These are phyloP conservation scores for Phytophthora syringae DNA, from an alignment of 352 stramenopile genomes.

Conservation along the genomic window DNA sequence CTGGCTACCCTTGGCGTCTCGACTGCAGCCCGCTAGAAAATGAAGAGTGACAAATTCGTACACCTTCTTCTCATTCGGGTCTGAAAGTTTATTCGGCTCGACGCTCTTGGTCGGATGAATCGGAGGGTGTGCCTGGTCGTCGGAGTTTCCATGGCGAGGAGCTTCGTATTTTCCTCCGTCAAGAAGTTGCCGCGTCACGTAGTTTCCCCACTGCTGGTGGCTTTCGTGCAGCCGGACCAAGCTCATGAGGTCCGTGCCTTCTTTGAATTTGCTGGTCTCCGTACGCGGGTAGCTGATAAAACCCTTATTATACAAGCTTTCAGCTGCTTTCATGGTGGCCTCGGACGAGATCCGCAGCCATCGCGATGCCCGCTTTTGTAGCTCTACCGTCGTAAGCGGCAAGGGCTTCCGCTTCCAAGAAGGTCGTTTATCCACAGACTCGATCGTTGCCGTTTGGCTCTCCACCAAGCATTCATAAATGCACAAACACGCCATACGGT, in stretches of 20 bases:
- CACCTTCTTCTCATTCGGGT: slow-evolving; percentile 93
- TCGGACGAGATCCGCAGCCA: slow-evolving; percentile 97
- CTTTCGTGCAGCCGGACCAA: slow-evolving; percentile 80
- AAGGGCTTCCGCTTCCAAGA: slow-evolving; percentile 96
- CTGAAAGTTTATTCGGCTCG: slow-evolving; percentile 60
- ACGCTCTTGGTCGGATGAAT: slow-evolving; percentile 99
- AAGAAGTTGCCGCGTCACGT: slow-evolving; percentile 72
- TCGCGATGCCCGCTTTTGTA: slow-evolving; percentile 97
- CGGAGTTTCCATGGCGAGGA: slow-evolving; percentile 91
- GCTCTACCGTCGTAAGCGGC: slow-evolving; percentile 98
- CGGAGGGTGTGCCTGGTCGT: slow-evolving; percentile 98
- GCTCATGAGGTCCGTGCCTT: slow-evolving; percentile 88
- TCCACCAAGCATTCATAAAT: slow-evolving; percentile 92
- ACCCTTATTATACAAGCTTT: slow-evolving; percentile 98
- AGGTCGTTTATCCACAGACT: slow-evolving; percentile 71
- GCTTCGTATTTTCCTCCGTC: slow-evolving; percentile 69
- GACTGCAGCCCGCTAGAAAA: slow-evolving; percentile 98
- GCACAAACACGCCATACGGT: slow-evolving; percentile 92
- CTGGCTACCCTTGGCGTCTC: slow-evolving; percentile 92
- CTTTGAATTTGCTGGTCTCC: slow-evolving; percentile 99
- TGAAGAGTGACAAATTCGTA: slow-evolving; percentile 98
- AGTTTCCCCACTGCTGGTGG: slow-evolving; percentile 79
- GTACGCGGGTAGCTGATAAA: slow-evolving; percentile 99
- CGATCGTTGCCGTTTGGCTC: slow-evolving; percentile 65
- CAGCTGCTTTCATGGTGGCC: slow-evolving; percentile 95